Evolutionary conservation across 495 filamentous ascomycete genomes (phyloP).

Genomic region (Delitschia confertaspora): DNA sequence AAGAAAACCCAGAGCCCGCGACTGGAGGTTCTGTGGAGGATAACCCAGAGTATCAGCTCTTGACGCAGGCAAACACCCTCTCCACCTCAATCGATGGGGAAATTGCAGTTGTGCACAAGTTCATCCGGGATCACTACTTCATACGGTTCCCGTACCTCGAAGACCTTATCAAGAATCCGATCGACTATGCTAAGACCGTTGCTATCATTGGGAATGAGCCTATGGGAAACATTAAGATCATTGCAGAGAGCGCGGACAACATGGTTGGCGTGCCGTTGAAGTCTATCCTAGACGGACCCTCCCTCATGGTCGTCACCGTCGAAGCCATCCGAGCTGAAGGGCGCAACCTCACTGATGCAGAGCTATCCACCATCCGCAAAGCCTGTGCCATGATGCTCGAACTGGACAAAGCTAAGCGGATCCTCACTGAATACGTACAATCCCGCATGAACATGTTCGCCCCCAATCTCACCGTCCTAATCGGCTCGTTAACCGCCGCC

Average conservation of each 20-base stretch:
- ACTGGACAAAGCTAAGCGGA: slow-evolving; percentile 79
- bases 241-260: slow-evolving; percentile 64
- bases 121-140: slow-evolving; percentile 90
- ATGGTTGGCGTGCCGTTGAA: slow-evolving; percentile 64
- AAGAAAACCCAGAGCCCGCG: slow-evolving; percentile 51
- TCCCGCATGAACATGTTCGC: slow-evolving; percentile 95
- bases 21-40: slow-evolving; percentile 71
- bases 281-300: slow-evolving; percentile 73
- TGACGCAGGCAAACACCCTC: slow-evolving; percentile 73
- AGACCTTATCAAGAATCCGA: slow-evolving; percentile 77
- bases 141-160: slow-evolving; percentile 93
- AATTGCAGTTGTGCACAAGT: slow-evolving; percentile 89
- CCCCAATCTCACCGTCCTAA: slow-evolving; percentile 84
- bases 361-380: slow-evolving; percentile 63
- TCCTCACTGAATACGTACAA: slow-evolving; percentile 89
- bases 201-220: slow-evolving; percentile 89
- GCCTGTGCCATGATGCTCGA: slow-evolving; percentile 82
- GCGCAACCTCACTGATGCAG: slow-evolving; percentile 59
- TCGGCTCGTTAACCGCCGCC: slow-evolving; percentile 91
- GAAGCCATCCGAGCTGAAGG: slow-evolving; percentile 87
- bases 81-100: slow-evolving; percentile 87
- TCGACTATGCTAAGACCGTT: slow-evolving; percentile 94
- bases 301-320: slow-evolving; percentile 91
- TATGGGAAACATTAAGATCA: slow-evolving; percentile 74
- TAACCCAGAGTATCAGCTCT: slow-evolving; percentile 75